These are phyloP conservation scores for Lippia alba DNA, from an alignment of 305 asterid genomes.

Conservation along the genomic window DNA sequence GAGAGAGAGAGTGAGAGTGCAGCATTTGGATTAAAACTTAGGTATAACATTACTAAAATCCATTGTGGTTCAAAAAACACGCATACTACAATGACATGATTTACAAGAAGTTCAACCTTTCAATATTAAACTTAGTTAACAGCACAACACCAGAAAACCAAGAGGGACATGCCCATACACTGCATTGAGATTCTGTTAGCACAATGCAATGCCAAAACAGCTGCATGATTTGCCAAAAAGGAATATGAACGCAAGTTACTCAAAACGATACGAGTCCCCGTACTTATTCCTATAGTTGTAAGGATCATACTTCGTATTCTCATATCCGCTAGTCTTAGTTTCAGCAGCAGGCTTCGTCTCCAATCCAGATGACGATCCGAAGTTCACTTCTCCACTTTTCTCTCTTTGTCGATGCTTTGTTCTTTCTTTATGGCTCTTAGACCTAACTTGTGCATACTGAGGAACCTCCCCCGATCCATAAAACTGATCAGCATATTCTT, in stretches of 20 bases:
- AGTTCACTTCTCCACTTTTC: conserved; percentile 53
- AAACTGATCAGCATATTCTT: conserved; percentile 67
- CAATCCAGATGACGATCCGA: conserved; percentile 46
- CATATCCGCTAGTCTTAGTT: conserved; percentile 55
- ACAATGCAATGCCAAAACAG: conserved; percentile 14
- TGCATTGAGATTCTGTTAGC: conserved; percentile 10
- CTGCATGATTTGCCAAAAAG: conserved; percentile 14
- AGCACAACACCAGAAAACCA: conserved; percentile 6
- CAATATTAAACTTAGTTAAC: conserved; percentile 18
- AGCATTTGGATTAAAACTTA: not conserved
- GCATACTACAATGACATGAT: not conserved
- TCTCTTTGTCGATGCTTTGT: conserved; percentile 71
- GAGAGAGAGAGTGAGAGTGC: not conserved
- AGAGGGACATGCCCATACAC: conserved; percentile 22
- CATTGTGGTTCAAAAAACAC: not conserved
- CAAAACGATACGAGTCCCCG: conserved; percentile 59
- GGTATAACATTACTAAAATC: too few species aligned
- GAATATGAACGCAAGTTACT: conserved; percentile 20
- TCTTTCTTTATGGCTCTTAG: conserved; percentile 83
- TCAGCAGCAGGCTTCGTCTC: conserved; percentile 68
- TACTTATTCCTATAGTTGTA: conserved; percentile 74
- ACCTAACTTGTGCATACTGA: conserved; percentile 55
- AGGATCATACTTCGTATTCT: conserved; percentile 57
- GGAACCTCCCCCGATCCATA: conserved; percentile 70
- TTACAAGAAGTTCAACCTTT: not conserved